Evolutionary conservation across 768 basidiomycete genomes (phyloP).

Genomic region (Pleurotus platypus): DNA sequence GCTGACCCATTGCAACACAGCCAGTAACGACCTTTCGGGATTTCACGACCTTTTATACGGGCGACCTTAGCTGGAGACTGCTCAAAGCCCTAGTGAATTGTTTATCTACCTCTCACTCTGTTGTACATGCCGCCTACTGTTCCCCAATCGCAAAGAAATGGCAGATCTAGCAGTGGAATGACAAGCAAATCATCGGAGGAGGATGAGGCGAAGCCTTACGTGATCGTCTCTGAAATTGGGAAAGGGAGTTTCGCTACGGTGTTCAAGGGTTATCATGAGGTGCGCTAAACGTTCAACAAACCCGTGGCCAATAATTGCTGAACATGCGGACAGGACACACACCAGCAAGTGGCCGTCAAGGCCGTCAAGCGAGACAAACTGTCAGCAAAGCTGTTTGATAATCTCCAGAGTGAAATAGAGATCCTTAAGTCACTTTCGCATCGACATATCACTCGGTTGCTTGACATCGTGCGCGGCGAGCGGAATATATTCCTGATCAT

Average conservation of each 20-base stretch:
- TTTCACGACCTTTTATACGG: background rate
- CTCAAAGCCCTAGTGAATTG: background rate
- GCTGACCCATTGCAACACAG: constrained; percentile 6
- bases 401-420: constrained; percentile 96
- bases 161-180: constrained; percentile 4
- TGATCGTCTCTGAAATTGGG: constrained; percentile 73
- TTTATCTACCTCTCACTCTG: background rate
- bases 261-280: constrained; percentile 90
- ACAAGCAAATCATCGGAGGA: constrained; percentile 41
- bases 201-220: constrained; percentile 72
- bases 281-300: constrained; percentile 28
- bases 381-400: constrained; percentile 90
- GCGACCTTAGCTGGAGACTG: background rate
- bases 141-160: background rate
- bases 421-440: constrained; percentile 94
- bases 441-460: constrained; percentile 86
- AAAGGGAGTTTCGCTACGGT: constrained; percentile 97
- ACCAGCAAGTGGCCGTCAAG: constrained; percentile 87
- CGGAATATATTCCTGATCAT: constrained; percentile 91
- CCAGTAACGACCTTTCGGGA: background rate
- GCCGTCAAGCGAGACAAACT: constrained; percentile 86
- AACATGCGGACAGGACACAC: constrained; percentile 54
- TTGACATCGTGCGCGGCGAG: constrained; percentile 85
- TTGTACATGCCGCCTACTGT: constrained; percentile 7
- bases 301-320: background rate